Percentiles rank a stretch among this genome's conserved stretches.
Evolutionary conservation across 1,284 basidiomycete species (phyloP).

Genomic region (Butyriboletus appendiculatus): DNA sequence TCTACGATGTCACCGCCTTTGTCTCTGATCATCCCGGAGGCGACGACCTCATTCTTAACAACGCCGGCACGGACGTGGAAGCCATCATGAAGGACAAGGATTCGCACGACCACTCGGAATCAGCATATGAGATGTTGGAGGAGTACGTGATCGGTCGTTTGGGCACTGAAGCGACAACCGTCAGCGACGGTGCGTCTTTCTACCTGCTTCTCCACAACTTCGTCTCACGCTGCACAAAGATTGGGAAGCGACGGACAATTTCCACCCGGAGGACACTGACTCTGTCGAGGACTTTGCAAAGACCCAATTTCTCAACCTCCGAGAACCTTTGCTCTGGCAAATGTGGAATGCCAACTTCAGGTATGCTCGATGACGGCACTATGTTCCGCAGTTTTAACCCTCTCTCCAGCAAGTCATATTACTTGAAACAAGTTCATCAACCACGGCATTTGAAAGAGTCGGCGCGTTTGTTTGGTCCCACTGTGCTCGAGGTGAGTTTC

Average conservation of each 20-base stretch:
- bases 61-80: constrained; percentile 86
- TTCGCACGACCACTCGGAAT: constrained; percentile 93
- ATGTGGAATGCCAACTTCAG: constrained; percentile 85
- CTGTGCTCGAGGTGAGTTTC: constrained; percentile 72
- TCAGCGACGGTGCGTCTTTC: constrained; percentile 69
- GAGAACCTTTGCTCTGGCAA: constrained; percentile 83
- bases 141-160: constrained; percentile 85
- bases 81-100: constrained; percentile 79
- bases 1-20: constrained; percentile 80
- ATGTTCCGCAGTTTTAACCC: neutral
- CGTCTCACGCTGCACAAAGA: constrained; percentile 45
- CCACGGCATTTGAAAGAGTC: constrained; percentile 88
- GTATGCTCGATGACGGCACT: constrained; percentile 29
- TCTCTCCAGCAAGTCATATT: constrained; percentile 82
- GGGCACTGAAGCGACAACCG: constrained; percentile 73
- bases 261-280: constrained; percentile 88
- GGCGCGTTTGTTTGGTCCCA: constrained; percentile 85
- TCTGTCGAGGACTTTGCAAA: constrained; percentile 77
- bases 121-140: constrained; percentile 90
- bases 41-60: constrained; percentile 78
- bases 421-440: constrained; percentile 95
- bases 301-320: constrained; percentile 92
- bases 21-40: constrained; percentile 84
- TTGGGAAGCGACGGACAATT: constrained; percentile 87
- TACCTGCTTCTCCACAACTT: neutral